phyloP scores from a whole-genome alignment of 108 stramenopile species.

The Thalassiosira profunda region DNA sequence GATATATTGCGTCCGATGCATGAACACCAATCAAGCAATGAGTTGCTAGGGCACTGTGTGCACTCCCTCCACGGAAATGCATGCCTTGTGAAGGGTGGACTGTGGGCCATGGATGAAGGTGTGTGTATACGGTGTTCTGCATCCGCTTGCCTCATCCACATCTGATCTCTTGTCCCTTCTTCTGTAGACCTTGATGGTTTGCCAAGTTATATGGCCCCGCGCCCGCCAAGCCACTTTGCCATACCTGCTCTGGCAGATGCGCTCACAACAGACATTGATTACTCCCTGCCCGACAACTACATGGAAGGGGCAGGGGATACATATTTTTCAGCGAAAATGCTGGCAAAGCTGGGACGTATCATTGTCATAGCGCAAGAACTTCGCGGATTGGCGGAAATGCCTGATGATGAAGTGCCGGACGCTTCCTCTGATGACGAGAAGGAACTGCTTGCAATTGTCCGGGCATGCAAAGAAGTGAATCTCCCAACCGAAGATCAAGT shows the following conservation, averaged over 20 bases:
- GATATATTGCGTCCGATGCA: slow-evolving; percentile 53
- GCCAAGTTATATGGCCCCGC: slow-evolving; percentile 69
- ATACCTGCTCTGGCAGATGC: slow-evolving; percentile 53
- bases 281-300: slow-evolving; percentile 74
- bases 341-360: slow-evolving; percentile 92
- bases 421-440: slow-evolving; percentile 11
- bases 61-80: slow-evolving; percentile 33
- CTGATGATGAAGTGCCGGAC: slow-evolving; percentile 7
- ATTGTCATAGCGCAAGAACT: slow-evolving; percentile 86
- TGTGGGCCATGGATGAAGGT: slow-evolving; percentile 43
- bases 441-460: slow-evolving; percentile 34
- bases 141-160: too few relatives aligned
- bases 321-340: slow-evolving; percentile 94
- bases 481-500: slow-evolving; percentile 61
- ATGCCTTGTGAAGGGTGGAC: slow-evolving; percentile 29
- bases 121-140: too few relatives aligned
- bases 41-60: slow-evolving; percentile 29
- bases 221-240: slow-evolving; percentile 53
- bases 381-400: slow-evolving; percentile 47
- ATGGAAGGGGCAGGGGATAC: slow-evolving; percentile 93
- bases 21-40: slow-evolving; percentile 26
- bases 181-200: too few relatives aligned
- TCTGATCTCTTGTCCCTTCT: too few relatives aligned
- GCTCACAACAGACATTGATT: slow-evolving; percentile 62
- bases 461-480: slow-evolving; percentile 45